Evolutionary conservation across 192 early-diverging fungal genomes (phyloP).

Genomic region (Coemansia sp.): DNA sequence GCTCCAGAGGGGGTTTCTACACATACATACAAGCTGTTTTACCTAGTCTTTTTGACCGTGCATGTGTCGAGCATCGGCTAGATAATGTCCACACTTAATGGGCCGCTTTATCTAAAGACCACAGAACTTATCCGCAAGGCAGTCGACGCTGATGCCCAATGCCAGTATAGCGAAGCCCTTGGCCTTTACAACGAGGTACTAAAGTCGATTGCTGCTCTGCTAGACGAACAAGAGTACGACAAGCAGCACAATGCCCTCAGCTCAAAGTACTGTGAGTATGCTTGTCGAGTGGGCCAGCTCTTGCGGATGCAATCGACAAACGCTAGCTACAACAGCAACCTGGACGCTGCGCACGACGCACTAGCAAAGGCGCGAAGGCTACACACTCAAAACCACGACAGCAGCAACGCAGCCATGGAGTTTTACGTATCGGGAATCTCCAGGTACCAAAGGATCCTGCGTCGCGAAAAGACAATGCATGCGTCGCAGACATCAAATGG

Average conservation of each 20-base stretch:
- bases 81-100: slow-evolving; percentile 21
- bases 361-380: slow-evolving; percentile 19
- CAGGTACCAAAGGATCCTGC: slow-evolving; percentile 36
- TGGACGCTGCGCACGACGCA: slow-evolving; percentile 21
- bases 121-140: slow-evolving; percentile 33
- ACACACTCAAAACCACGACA: slow-evolving; percentile 5
- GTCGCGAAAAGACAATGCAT: slow-evolving; percentile 10
- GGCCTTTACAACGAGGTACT: slow-evolving; percentile 29
- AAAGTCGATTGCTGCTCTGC: slow-evolving; percentile 23
- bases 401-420: slow-evolving; percentile 17
- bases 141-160: slow-evolving; percentile 35
- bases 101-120: slow-evolving; percentile 29
- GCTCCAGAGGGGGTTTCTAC: too few species aligned
- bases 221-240: background rate
- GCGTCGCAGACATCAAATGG: background rate
- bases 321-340: slow-evolving; percentile 6
- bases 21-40: too few species aligned
- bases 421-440: slow-evolving; percentile 31
- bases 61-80: background rate
- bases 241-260: slow-evolving; percentile 16
- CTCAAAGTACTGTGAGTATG: slow-evolving; percentile 46
- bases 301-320: slow-evolving; percentile 15
- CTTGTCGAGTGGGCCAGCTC: slow-evolving; percentile 23
- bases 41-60: too few species aligned
- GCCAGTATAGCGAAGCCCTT: slow-evolving; percentile 18